A percentile compares a stretch with the other conserved stretches of the same genome.
These are phyloP conservation scores for Coniella lustricola DNA, from an alignment of 2,329 filamentous ascomycete species.

Conservation along the genomic window DNA sequence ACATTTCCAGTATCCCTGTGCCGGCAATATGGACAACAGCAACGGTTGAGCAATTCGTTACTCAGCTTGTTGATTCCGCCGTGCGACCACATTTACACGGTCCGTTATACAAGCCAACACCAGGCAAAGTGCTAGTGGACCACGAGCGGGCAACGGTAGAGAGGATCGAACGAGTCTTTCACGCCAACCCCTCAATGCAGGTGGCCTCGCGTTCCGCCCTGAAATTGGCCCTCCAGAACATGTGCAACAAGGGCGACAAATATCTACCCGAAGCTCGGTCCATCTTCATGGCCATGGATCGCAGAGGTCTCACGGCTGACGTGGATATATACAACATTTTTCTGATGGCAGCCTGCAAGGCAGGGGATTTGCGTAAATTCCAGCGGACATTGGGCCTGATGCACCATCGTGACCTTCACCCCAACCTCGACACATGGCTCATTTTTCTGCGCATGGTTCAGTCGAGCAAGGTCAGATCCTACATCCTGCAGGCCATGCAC, in stretches of 20 bases:
- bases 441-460: conserved; percentile 47
- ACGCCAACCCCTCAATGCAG: conserved; percentile 26
- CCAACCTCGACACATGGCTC: conserved; percentile 41
- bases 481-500: conserved; percentile 41
- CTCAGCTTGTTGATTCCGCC: conserved; percentile 30
- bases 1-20: conserved; percentile 4
- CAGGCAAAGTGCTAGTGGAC: conserved; percentile 17
- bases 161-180: conserved; percentile 33
- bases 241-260: conserved; percentile 24
- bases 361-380: conserved; percentile 37
- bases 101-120: neutral
- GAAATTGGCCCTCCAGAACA: conserved; percentile 38
- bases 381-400: conserved; percentile 34
- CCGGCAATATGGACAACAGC: conserved; percentile 12
- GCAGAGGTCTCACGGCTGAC: conserved; percentile 34
- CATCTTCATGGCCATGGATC: conserved; percentile 32
- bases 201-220: conserved; percentile 33
- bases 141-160: conserved; percentile 33
- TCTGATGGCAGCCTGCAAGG: conserved; percentile 32
- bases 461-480: conserved; percentile 46
- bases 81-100: conserved; percentile 3
- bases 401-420: conserved; percentile 30
- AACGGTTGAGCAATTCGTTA: conserved; percentile 36
- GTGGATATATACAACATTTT: conserved; percentile 42
- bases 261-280: conserved; percentile 22